Evolutionary conservation across 2,329 filamentous ascomycete species (phyloP), one percentile per base, ranked within the genome.

Genomic region (Lachnellula occidentalis): DNA sequence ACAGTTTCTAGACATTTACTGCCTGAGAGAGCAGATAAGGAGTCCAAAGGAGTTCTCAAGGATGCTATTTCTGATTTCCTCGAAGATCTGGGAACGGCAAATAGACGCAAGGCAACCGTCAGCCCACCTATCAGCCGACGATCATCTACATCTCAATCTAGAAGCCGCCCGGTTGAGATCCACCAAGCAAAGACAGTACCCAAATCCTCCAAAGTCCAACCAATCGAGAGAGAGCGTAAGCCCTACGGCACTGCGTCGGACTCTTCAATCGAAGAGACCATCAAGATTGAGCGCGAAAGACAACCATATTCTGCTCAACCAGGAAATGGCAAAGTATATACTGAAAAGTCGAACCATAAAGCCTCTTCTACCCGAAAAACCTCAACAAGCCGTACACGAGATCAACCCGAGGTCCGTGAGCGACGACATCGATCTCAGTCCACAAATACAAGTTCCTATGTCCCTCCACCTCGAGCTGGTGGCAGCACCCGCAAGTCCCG

Each of bases 1-100:
- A 31, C 9, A 31, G 27, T 95, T 2, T 85, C 88, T 1, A 78
- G 90, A 41, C 79, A 86, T 50, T 75, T 94, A 3, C 81, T 95
- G 39, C 90, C 90, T 0, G 73, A 74, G 0, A 69, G 71, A 7
- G 75, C 79, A 1, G 82, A 90, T 60, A 64, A 77, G 0, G 73
- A 79, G 34, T 74, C 81, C 1, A 79, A 82, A 53, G 80, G 84
- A 57, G 72, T 81, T 19, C 72, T 92, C 8, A 79, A 84, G 17
- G 76, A 80, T 43, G 78, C 80, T 1, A 74, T 92, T 17, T 74
- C 75, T 31, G 74, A 78, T 22, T 77, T 73, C 37, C 53, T 67
- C 5, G 61, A 67, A 17, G 60, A 60, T 75, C 80, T 62, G 74
- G 76, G 60, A 68, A 74, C 48, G 70, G 78, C 76, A 22, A 65